Base-by-base conservation (phyloP, 352 stramenopile species). In the Globisporangium splendens region DNA sequence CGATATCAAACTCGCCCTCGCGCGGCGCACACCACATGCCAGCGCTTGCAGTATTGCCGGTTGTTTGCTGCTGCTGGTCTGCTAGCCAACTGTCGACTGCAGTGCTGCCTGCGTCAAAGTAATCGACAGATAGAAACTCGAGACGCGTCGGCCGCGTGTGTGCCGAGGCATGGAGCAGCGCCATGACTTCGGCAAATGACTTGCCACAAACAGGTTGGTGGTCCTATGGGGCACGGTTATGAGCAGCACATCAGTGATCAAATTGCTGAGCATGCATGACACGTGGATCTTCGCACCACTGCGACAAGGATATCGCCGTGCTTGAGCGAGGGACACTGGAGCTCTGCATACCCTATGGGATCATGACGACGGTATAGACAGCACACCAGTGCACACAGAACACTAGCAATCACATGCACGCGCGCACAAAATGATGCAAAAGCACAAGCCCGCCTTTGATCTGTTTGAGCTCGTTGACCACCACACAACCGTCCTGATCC, bases 1-100 rank as follows among this genome's bases (percentile, higher is more conserved):
- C 42, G 17, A 77, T 65, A 12, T 79, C 68, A 43, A 79, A 79
- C 56, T 79, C 71, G 41, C 71, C 71, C 41, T 73, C 70, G 17
- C 50, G 57, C 0, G 28, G 28, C 28, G 28, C 7, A 8, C 28
- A 35, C 28, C 28, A 35, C 28, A 35, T 35, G 2, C 3, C 28
- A 10, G 28, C 10, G 5, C 28, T 35, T 10, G 3, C 28, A 35
- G 33, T 13, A 48, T 24, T 8, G 0, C 39, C 20, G 38, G n/a
- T 8, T 46, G 24, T 33, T 17, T 39, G 7, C 33, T 73, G 56
- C 1, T 44, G 21, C 42, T n/a, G n/a, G n/a, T n/a, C n/a, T n/a
- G 60, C 24, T 20, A 43, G 53, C 71, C 71, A 79, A 39, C 56
- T 59, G 14, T 43, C 38, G 3, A 79, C 63, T 8, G 59, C 60